These are phyloP conservation scores for Rachicladosporium sp. DNA, from an alignment of 2,329 filamentous ascomycete genomes.

Conservation along the genomic window DNA sequence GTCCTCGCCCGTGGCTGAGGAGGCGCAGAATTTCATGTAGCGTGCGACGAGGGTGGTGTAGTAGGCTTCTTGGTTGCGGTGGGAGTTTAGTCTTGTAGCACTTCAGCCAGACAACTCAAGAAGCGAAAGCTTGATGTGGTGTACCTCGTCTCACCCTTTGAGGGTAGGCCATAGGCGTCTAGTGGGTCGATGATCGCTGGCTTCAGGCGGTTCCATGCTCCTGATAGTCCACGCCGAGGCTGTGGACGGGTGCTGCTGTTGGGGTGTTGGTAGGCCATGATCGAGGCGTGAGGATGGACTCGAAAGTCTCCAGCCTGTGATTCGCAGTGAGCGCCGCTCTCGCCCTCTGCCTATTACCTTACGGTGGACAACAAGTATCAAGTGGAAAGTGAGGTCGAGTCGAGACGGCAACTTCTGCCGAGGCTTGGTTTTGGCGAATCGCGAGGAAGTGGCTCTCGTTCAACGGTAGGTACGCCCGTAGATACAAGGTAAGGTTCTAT, in stretches of 20 bases:
- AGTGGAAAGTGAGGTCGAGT: no score
- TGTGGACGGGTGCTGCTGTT: conserved; percentile 9
- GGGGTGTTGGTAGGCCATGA: no score
- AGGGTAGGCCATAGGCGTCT: conserved; percentile 71
- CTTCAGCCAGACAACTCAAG: neutral
- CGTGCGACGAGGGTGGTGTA: conserved; percentile 78
- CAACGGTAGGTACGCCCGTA: no score
- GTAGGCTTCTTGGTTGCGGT: conserved; percentile 70
- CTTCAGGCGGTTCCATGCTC: conserved; percentile 59
- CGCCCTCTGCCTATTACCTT: no score
- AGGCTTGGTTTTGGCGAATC: no score
- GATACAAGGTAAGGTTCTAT: no score
- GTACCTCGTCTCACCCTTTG: conserved; percentile 80
- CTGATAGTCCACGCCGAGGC: conserved; percentile 31
- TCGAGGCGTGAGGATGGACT: no score
- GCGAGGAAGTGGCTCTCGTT: no score
- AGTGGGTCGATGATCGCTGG: conserved; percentile 64
- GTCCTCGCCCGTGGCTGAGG: conserved; percentile 56
- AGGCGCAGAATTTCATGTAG: conserved; percentile 80
- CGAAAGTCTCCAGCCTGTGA: no score
- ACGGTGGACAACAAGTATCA: no score
- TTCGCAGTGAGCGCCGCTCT: no score
- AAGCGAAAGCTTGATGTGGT: neutral
- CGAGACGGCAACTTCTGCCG: no score
- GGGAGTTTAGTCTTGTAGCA: conserved; percentile 39